Evolutionary conservation across 371 early-diverging fungal species (phyloP).

Genomic region (Enterospora canceri): DNA sequence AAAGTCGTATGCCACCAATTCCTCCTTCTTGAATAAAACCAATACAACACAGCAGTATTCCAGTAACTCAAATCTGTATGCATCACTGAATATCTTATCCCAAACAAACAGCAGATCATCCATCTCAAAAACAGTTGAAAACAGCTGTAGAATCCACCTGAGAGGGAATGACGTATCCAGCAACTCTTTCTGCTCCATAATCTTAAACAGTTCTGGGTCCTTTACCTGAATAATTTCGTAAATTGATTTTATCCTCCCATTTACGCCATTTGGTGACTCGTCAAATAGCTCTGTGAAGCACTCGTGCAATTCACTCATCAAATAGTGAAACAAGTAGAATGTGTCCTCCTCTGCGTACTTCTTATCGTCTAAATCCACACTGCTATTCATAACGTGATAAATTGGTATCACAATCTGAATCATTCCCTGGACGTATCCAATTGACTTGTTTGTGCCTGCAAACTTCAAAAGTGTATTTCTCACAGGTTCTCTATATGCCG

Average conservation of each 20-base stretch:
- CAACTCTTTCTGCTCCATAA: constrained; percentile 33
- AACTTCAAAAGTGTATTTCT: constrained; percentile 44
- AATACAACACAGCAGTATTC: constrained; percentile 43
- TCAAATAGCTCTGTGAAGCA: constrained; percentile 46
- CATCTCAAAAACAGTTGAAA: constrained; percentile 46
- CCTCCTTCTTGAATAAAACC: constrained; percentile 34
- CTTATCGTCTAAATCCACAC: constrained; percentile 27
- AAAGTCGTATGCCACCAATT: constrained; percentile 35
- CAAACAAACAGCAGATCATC: constrained; percentile 49
- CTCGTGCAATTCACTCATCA: constrained; percentile 55
- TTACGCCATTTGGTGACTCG: constrained; percentile 31
- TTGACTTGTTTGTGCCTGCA: constrained; percentile 38
- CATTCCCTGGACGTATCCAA: constrained; percentile 58
- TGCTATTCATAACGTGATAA: constrained; percentile 48
- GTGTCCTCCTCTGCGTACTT: constrained; percentile 50
- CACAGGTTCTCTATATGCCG: constrained; percentile 19
- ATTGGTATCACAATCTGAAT: constrained; percentile 47
- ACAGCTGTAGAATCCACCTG: constrained; percentile 53
- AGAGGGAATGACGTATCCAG: constrained; percentile 37
- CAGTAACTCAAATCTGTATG: constrained; percentile 48
- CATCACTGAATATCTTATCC: constrained; percentile 55
- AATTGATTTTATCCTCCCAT: constrained; percentile 34
- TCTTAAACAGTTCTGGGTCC: constrained; percentile 37
- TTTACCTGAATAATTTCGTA: constrained; percentile 32
- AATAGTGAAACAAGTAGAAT: constrained; percentile 54